Conservation (phyloP, 2,329 filamentous ascomycete species). For the Trichoderma citrinoviride region DNA sequence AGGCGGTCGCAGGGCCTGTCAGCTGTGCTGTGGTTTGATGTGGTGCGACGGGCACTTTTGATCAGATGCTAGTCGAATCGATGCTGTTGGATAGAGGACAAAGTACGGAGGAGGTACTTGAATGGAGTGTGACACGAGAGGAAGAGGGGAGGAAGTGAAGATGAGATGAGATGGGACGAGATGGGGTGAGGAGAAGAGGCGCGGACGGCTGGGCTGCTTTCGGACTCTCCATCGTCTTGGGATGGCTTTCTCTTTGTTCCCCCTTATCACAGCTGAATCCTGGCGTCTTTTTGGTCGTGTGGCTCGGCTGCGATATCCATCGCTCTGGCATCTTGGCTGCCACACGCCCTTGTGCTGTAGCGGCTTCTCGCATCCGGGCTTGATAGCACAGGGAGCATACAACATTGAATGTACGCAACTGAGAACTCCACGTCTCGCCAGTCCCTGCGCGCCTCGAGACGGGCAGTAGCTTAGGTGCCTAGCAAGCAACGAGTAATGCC, state of each 20-base stretch:
- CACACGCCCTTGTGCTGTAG: background rate
- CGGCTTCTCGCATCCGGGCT: background rate
- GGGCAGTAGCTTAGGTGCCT: no score
- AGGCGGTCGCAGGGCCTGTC: constrained; percentile 10
- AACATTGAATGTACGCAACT: background rate
- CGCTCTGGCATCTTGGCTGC: background rate
- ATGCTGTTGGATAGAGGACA: no score
- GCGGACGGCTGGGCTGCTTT: no score
- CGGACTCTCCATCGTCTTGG: no score
- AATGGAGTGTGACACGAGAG: no score
- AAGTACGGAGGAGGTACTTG: no score
- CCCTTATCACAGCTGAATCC: background rate
- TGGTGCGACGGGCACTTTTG: constrained; percentile 6
- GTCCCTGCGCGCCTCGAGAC: no score
- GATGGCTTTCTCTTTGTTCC: background rate
- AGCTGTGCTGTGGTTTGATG: constrained; percentile 5
- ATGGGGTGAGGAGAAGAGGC: no score
- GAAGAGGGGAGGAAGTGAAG: no score
- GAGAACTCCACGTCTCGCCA: no score
- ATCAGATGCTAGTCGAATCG: background rate
- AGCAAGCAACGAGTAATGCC: no score
- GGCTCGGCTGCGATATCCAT: constrained; percentile 1
- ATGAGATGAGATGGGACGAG: no score
- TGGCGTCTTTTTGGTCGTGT: background rate
- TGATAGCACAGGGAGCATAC: background rate